These are phyloP conservation scores for Eruca vesicaria DNA, from an alignment of 441 rosid genomes.

Conservation along the genomic window DNA sequence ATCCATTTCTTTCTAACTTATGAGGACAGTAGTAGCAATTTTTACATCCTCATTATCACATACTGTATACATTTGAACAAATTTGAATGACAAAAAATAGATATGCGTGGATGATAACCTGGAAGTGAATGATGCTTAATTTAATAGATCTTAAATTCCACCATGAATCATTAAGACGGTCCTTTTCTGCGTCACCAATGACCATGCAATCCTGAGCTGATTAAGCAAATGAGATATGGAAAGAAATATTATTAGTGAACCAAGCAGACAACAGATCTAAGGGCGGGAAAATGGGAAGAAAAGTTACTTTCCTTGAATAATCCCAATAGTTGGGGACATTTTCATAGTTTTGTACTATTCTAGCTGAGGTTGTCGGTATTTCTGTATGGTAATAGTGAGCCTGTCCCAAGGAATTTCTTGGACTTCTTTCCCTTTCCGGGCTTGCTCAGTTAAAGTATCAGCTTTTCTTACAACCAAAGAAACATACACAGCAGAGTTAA, in stretches of 20 bases:
- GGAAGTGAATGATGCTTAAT: not conserved
- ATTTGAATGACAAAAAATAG: not conserved
- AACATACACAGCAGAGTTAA: not conserved
- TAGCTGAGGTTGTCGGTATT: slow-evolving; percentile 51
- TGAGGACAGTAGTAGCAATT: not conserved
- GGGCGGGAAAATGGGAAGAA: not conserved
- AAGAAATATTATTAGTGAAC: not conserved
- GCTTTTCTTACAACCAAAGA: slow-evolving; percentile 39
- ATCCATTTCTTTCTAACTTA: not conserved
- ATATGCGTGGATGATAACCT: not conserved
- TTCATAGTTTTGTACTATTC: slow-evolving; percentile 60
- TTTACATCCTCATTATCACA: not conserved
- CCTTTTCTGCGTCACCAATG: slow-evolving; percentile 63
- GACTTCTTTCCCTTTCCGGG: too few relatives aligned
- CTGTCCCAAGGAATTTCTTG: slow-evolving; percentile 66
- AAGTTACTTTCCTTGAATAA: slow-evolving; percentile 43
- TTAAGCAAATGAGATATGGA: not conserved
- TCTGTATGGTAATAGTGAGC: slow-evolving; percentile 49
- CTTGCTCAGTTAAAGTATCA: slow-evolving; percentile 59
- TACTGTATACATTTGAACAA: not conserved
- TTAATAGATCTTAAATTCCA: slow-evolving; percentile 76
- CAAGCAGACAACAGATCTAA: not conserved
- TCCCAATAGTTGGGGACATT: slow-evolving; percentile 57
- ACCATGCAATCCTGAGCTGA: slow-evolving; percentile 58
- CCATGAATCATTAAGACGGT: slow-evolving; percentile 40